phyloP scores from a whole-genome alignment of 805 yeast genomes.

The Spathaspora hagerdaliae region DNA sequence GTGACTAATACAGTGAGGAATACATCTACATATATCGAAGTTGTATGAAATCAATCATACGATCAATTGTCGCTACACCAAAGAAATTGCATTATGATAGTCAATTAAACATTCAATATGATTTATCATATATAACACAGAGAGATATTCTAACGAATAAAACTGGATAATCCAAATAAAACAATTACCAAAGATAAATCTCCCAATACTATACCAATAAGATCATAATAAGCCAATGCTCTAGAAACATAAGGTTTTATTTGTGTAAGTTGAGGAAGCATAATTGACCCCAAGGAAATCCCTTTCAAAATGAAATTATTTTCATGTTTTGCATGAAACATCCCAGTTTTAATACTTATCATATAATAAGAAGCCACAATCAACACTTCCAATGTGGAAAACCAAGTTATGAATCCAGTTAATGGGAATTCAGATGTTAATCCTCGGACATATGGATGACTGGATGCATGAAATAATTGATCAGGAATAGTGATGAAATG shows the following conservation, averaged over 20 bases:
- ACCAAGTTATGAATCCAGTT: conserved; percentile 20
- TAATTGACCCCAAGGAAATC: conserved; percentile 28
- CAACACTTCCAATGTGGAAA: conserved; percentile 29
- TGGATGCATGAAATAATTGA: conserved; percentile 16
- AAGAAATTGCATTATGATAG: conserved; percentile 6
- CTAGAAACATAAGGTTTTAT: conserved; percentile 26
- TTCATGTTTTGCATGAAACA: conserved; percentile 19
- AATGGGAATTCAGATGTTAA: conserved; percentile 9
- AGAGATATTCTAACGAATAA: neutral
- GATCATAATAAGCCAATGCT: conserved; percentile 33
- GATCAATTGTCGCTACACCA: conserved; percentile 13
- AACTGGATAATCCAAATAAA: conserved; percentile 34
- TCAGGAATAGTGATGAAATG: conserved; percentile 20
- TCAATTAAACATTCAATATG: conserved; percentile 31
- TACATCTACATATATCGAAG: no score
- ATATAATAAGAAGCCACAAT: conserved; percentile 31
- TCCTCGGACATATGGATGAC: conserved; percentile 27
- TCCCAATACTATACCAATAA: conserved; percentile 31
- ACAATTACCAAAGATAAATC: conserved; percentile 35
- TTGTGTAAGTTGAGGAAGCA: conserved; percentile 27
- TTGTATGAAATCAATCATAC: conserved; percentile 11
- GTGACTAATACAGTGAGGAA: no score
- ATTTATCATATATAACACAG: conserved; percentile 71
- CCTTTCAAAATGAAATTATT: conserved; percentile 24
- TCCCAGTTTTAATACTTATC: conserved; percentile 20